Percentiles rank a stretch among this genome's conserved stretches.
phyloP scores from a whole-genome alignment of 2,329 filamentous ascomycete genomes.

The Hymenoscyphus albidus region DNA sequence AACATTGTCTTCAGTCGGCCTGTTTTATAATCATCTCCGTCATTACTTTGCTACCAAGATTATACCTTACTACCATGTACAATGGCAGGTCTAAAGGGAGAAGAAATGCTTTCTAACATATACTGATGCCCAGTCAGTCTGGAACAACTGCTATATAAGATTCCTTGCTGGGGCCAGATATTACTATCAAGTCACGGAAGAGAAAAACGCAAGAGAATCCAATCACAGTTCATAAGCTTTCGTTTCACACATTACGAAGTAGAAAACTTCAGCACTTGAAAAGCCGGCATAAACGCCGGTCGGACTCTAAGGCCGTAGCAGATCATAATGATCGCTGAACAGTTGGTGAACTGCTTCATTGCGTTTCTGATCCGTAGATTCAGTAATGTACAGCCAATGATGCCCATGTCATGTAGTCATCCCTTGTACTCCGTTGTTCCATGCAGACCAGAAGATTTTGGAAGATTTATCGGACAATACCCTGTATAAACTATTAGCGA shows the following conservation, averaged over 20 bases:
- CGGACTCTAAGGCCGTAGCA: constrained; percentile 71
- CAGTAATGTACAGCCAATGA: constrained; percentile 33
- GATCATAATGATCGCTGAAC: constrained; percentile 49
- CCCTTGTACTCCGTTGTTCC: constrained; percentile 29
- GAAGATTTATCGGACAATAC: constrained; percentile 86
- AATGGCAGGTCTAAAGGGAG: no score
- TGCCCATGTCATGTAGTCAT: constrained; percentile 21
- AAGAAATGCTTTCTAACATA: no score
- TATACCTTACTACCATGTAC: no score
- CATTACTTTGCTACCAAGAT: no score
- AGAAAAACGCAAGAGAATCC: background rate
- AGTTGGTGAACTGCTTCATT: constrained; percentile 46
- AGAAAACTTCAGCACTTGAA: constrained; percentile 19
- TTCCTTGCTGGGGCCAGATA: background rate
- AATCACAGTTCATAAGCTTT: constrained; percentile 1
- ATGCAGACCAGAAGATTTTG: constrained; percentile 13
- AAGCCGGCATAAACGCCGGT: constrained; percentile 63
- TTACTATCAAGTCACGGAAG: background rate
- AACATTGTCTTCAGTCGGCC: no score
- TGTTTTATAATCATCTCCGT: no score
- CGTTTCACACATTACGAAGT: constrained; percentile 9
- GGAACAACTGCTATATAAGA: background rate
- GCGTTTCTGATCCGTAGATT: constrained; percentile 32
- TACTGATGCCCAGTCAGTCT: no score
- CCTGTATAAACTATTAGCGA: constrained; percentile 49